Evolutionary conservation across 2,329 filamentous ascomycete species (phyloP).

Genomic region (Aspergillus calidoustus): DNA sequence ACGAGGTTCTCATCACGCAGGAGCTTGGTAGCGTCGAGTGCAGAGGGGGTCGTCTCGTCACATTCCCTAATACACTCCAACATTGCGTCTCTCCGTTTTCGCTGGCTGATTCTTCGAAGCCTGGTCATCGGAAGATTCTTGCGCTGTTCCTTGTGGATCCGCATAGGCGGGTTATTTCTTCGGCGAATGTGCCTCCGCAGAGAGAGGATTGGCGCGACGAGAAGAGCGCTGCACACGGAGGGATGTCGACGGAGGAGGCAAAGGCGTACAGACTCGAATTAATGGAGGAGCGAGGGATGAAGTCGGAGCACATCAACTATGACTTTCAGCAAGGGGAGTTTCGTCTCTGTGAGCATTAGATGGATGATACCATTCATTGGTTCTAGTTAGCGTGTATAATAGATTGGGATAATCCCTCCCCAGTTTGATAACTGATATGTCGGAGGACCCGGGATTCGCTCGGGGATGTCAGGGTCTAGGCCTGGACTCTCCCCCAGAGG

Average conservation of each 20-base stretch:
- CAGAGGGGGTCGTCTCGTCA: constrained; percentile 6
- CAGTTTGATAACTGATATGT: no score
- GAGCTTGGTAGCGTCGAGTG: constrained; percentile 15
- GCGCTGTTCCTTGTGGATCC: constrained; percentile 16
- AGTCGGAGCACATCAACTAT: background rate
- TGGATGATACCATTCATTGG: background rate
- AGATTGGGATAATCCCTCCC: no score
- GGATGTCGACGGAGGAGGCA: constrained; percentile 27
- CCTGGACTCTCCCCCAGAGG: no score
- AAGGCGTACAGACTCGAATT: constrained; percentile 1
- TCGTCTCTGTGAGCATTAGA: constrained; percentile 1
- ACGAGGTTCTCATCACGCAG: constrained; percentile 22
- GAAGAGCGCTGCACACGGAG: constrained; percentile 21
- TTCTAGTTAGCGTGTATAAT: background rate
- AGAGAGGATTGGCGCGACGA: constrained; percentile 17
- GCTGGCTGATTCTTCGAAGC: constrained; percentile 1
- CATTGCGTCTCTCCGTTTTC: constrained; percentile 12
- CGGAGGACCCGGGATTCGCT: no score
- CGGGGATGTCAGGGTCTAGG: no score
- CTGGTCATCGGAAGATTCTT: constrained; percentile 15
- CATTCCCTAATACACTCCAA: constrained; percentile 14
- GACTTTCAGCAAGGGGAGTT: background rate
- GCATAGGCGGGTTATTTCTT: constrained; percentile 10
- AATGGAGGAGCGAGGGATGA: constrained; percentile 3
- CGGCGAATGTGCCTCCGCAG: constrained; percentile 17